Evolutionary conservation across 2,329 filamentous ascomycete genomes (phyloP).

Genomic region (Proliferodiscus dingleyae): DNA sequence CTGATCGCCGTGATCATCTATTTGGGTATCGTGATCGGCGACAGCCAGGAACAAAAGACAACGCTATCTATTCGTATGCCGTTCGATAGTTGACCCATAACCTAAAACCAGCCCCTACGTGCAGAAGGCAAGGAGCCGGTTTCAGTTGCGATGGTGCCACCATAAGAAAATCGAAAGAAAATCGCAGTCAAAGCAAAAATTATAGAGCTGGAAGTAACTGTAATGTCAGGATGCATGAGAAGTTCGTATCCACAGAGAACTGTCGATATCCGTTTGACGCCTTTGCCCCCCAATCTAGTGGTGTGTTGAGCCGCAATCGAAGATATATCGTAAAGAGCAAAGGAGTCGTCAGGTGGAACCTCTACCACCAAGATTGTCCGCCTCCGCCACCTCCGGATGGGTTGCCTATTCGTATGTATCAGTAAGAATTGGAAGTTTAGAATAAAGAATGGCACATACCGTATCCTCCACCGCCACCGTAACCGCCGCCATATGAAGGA

Average conservation of each 20-base stretch:
- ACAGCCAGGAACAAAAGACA: conserved; percentile 33
- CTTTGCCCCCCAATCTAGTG: conserved; percentile 25
- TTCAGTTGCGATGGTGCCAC: conserved; percentile 24
- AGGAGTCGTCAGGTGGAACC: conserved; percentile 15
- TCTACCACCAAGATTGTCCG: conserved; percentile 52
- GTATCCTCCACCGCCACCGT: conserved; percentile 46
- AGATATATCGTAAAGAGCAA: conserved; percentile 17
- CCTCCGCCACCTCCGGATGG: conserved; percentile 46
- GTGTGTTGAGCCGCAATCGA: conserved; percentile 14
- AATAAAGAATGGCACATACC: conserved; percentile 29
- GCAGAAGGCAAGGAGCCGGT: conserved; percentile 25
- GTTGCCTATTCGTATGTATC: conserved; percentile 37
- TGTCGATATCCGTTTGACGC: conserved; percentile 25
- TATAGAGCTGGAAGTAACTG: too few species aligned
- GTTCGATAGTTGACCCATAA: conserved; percentile 29
- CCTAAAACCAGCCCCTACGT: conserved; percentile 21
- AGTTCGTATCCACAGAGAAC: conserved; percentile 17
- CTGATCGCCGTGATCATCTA: conserved; percentile 31
- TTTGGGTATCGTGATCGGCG: conserved; percentile 28
- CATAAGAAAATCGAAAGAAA: conserved; percentile 29
- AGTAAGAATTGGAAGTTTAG: neutral
- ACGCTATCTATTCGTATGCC: conserved; percentile 36
- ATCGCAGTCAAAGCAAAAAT: conserved; percentile 9
- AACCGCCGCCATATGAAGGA: conserved; percentile 39
- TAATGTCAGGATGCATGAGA: conserved; percentile 3